Conservation (phyloP, 2,329 filamentous ascomycete species). For the Ophiostoma himal-ulmi region DNA sequence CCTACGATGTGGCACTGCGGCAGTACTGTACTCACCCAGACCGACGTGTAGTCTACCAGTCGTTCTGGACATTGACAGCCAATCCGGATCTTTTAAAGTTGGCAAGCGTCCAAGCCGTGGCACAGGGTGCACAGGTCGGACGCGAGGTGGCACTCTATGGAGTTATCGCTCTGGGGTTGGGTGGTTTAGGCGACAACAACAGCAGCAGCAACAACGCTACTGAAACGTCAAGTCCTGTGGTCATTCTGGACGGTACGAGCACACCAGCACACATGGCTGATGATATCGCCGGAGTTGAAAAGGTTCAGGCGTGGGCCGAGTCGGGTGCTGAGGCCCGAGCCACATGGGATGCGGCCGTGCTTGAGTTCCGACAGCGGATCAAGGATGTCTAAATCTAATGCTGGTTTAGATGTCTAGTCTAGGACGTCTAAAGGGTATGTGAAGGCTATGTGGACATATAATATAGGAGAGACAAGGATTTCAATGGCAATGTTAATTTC, state of each 20-base stretch:
- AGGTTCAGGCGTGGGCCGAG: conserved; percentile 38
- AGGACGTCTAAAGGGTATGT: neutral
- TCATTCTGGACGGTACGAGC: conserved; percentile 29
- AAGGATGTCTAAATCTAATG: neutral
- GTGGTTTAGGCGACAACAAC: conserved; percentile 36
- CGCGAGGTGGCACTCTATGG: conserved; percentile 42
- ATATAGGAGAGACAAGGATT: neutral
- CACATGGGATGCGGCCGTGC: conserved; percentile 21
- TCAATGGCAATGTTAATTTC: neutral
- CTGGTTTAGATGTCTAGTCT: neutral
- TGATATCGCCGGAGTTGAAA: conserved; percentile 42
- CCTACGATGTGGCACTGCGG: conserved; percentile 56
- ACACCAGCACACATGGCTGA: conserved; percentile 44
- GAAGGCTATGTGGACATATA: neutral
- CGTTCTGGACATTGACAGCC: conserved; percentile 50
- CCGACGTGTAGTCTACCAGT: conserved; percentile 42
- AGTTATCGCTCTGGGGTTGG: conserved; percentile 43
- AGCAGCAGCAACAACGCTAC: conserved; percentile 39
- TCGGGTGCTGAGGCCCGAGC: neutral
- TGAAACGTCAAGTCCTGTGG: conserved; percentile 16
- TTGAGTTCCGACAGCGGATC: conserved; percentile 15
- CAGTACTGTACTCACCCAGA: conserved; percentile 38
- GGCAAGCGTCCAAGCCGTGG: conserved; percentile 43
- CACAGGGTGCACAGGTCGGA: conserved; percentile 36
- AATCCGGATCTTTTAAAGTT: conserved; percentile 39